Conservation (phyloP, 2,329 filamentous ascomycete species). For the Penicillium sp. region DNA sequence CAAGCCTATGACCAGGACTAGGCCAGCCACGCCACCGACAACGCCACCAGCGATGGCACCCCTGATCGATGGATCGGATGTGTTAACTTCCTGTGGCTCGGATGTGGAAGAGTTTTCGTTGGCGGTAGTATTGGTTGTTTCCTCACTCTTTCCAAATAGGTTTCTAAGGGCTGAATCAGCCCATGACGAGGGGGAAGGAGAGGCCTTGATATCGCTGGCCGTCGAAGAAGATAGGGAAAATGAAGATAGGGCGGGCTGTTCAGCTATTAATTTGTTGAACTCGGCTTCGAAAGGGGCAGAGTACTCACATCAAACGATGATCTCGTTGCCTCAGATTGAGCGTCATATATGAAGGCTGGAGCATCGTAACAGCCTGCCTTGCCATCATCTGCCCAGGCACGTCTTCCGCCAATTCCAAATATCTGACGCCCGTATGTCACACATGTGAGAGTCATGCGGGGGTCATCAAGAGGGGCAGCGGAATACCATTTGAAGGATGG, state of each 20-base stretch:
- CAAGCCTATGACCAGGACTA: constrained; percentile 3
- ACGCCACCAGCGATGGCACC: constrained; percentile 12
- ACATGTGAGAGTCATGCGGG: constrained; percentile 12
- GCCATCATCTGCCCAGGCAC: constrained; percentile 5
- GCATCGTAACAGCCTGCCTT: constrained; percentile 11
- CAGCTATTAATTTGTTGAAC: background rate
- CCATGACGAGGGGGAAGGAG: constrained; percentile 4
- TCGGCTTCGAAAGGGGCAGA: too few species aligned
- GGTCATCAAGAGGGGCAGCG: constrained; percentile 6
- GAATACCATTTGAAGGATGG: constrained; percentile 17
- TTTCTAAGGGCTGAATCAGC: background rate
- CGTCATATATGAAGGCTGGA: constrained; percentile 13
- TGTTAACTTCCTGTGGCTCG: background rate
- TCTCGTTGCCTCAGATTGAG: constrained; percentile 8
- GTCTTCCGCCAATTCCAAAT: constrained; percentile 12
- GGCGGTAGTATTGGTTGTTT: background rate
- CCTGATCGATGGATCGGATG: background rate
- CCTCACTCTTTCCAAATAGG: background rate
- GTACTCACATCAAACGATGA: constrained; percentile 8
- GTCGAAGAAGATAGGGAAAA: constrained; percentile 8
- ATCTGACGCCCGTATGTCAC: constrained; percentile 12
- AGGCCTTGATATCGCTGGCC: constrained; percentile 4
- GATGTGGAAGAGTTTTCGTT: background rate
- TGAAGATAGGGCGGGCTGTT: constrained; percentile 1
- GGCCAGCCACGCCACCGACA: constrained; percentile 11